Percentiles rank a stretch among this genome's conserved stretches.
These are phyloP conservation scores for Draba incana DNA, from an alignment of 345 rosid species.

Conservation along the genomic window DNA sequence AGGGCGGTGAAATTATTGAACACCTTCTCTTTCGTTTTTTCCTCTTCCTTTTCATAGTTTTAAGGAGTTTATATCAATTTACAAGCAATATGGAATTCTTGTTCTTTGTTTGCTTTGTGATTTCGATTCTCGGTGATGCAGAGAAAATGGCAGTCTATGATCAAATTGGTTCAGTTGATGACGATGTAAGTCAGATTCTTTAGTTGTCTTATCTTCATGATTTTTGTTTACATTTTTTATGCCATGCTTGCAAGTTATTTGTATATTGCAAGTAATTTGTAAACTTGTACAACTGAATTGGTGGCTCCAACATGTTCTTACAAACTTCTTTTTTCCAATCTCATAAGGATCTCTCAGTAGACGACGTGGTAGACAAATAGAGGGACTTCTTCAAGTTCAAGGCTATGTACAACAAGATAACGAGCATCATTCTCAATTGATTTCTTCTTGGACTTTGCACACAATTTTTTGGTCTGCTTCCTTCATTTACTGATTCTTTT, in stretches of 20 bases:
- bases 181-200: constrained; percentile 65
- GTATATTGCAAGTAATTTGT: background rate
- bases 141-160: constrained; percentile 83
- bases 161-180: constrained; percentile 87
- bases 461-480: background rate
- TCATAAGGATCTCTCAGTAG: constrained; percentile 81
- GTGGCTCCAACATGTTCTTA: background rate
- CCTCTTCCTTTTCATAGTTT: too few relatives aligned
- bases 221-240: too few relatives aligned
- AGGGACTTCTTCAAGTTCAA: constrained; percentile 49
- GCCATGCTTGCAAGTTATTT: too few relatives aligned
- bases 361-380: constrained; percentile 73
- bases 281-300: background rate
- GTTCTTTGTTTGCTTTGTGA: too few relatives aligned
- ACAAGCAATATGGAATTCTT: too few relatives aligned
- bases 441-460: constrained; percentile 1
- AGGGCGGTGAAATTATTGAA: too few relatives aligned
- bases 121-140: constrained; percentile 84
- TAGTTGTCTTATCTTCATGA: background rate
- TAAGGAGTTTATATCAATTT: too few relatives aligned
- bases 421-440: background rate
- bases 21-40: too few relatives aligned
- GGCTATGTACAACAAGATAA: constrained; percentile 78
- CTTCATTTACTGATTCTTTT: constrained; percentile 10
- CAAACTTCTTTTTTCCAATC: constrained; percentile 16